Evolutionary conservation across 139 green algal genomes (phyloP).

Genomic region (Dunaliella sp.): DNA sequence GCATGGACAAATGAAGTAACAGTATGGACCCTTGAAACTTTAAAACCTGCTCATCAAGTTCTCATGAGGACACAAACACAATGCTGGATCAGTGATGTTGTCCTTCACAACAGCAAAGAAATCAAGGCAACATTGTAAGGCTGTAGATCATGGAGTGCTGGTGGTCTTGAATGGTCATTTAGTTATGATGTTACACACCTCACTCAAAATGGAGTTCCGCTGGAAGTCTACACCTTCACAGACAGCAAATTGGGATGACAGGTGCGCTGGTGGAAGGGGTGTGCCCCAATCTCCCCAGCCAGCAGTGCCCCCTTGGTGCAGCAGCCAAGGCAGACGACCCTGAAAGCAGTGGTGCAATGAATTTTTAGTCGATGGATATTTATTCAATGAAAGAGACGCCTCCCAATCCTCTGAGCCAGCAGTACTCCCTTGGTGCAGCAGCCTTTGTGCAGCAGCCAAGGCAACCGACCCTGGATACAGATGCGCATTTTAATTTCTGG

Average conservation of each 20-base stretch:
- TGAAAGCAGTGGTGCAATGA: not conserved
- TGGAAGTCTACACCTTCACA: slow-evolving; percentile 25
- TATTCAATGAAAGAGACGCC: not conserved
- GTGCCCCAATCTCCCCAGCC: not conserved
- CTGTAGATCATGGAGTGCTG: too few relatives aligned
- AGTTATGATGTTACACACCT: too few relatives aligned
- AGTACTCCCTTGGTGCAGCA: not conserved
- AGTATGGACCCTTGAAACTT: too few relatives aligned
- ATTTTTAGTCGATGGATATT: not conserved
- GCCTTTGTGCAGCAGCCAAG: not conserved
- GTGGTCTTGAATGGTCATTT: too few relatives aligned
- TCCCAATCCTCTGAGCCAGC: not conserved
- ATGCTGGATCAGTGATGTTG: too few relatives aligned
- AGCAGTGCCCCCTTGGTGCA: not conserved
- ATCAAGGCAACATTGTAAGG: too few relatives aligned
- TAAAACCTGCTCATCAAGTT: too few relatives aligned
- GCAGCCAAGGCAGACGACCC: not conserved
- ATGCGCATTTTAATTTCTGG: not conserved
- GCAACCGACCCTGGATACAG: not conserved
- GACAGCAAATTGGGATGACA: not conserved
- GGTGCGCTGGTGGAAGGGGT: not conserved
- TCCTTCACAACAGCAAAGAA: too few relatives aligned
- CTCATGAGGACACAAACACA: too few relatives aligned
- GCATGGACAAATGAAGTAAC: too few relatives aligned
- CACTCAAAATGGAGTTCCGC: slow-evolving; percentile 13